A percentile compares a stretch with the other conserved stretches of the same genome.
Evolutionary conservation across 192 early-diverging fungal species (phyloP).

Genomic region (Mortierella antarctica): DNA sequence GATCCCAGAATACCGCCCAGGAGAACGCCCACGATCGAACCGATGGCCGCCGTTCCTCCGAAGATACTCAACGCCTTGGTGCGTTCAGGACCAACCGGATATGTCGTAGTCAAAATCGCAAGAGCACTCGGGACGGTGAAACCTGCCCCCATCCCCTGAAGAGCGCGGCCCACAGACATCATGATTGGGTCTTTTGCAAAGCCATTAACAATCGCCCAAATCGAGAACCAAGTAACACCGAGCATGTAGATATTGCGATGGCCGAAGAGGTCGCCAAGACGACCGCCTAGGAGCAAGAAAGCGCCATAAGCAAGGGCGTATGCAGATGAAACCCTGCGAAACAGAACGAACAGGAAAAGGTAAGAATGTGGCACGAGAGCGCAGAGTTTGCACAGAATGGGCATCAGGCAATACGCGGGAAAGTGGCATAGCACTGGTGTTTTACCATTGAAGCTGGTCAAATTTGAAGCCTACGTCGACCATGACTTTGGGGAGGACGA

Average conservation of each 20-base stretch:
- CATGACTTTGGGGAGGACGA: slow-evolving; percentile 9
- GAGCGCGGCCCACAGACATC: slow-evolving; percentile 43
- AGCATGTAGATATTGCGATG: slow-evolving; percentile 42
- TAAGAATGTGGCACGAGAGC: no score
- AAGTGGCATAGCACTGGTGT: not conserved
- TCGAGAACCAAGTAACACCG: slow-evolving; percentile 42
- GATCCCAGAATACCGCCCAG: slow-evolving; percentile 43
- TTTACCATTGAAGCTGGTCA: slow-evolving; percentile 26
- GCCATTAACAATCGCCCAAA: slow-evolving; percentile 45
- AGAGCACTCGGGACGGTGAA: slow-evolving; percentile 54
- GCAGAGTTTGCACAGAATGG: not conserved
- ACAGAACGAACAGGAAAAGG: not conserved
- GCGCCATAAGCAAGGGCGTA: slow-evolving; percentile 50
- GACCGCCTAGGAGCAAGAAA: slow-evolving; percentile 45
- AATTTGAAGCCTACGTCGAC: slow-evolving; percentile 4
- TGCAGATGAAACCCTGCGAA: slow-evolving; percentile 32
- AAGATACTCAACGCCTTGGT: slow-evolving; percentile 37
- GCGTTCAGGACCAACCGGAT: slow-evolving; percentile 33
- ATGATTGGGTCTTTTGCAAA: slow-evolving; percentile 29
- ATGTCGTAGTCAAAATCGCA: slow-evolving; percentile 47
- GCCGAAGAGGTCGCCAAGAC: slow-evolving; percentile 51
- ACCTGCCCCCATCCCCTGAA: slow-evolving; percentile 51
- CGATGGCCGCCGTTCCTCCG: slow-evolving; percentile 40
- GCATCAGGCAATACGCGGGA: not conserved
- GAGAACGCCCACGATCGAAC: slow-evolving; percentile 37